Evolutionary conservation across 148 eudicot species (phyloP).

Genomic region (Rhododendron molle): DNA sequence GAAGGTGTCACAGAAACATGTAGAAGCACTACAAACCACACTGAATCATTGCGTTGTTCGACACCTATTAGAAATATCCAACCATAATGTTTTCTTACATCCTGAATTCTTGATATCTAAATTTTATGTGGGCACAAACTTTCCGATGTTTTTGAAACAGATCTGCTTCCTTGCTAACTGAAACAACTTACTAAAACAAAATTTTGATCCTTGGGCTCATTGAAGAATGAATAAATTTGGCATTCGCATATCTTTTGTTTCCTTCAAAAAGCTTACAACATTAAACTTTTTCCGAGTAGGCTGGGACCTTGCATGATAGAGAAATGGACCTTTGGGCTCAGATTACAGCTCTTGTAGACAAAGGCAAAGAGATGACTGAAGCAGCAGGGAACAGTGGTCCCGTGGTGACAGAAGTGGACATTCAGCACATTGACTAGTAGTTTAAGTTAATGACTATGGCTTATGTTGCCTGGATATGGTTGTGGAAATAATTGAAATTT

Average conservation of each 20-base stretch:
- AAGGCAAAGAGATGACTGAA: constrained; percentile 70
- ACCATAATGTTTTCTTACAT: not conserved
- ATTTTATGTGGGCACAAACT: too few species aligned
- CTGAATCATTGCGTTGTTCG: not conserved
- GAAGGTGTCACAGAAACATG: not conserved
- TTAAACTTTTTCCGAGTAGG: constrained; percentile 33
- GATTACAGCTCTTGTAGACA: constrained; percentile 61
- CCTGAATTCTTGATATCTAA: too few species aligned
- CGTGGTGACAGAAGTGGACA: constrained; percentile 74
- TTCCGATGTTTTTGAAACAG: too few species aligned
- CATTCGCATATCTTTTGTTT: not conserved
- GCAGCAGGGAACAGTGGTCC: constrained; percentile 77
- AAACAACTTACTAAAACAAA: too few species aligned
- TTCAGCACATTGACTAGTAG: constrained; percentile 85
- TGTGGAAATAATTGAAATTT: too few species aligned
- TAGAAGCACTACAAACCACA: not conserved
- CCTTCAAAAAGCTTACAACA: not conserved
- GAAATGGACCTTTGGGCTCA: constrained; percentile 82
- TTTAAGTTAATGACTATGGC: too few species aligned
- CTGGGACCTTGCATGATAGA: constrained; percentile 73
- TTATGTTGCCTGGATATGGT: too few species aligned
- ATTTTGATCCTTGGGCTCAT: too few species aligned
- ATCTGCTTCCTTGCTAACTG: too few species aligned
- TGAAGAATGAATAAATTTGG: too few species aligned
- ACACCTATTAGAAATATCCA: not conserved